Evolutionary conservation across 75 land plant genomes (phyloP).

Genomic region (Picea glauca): DNA sequence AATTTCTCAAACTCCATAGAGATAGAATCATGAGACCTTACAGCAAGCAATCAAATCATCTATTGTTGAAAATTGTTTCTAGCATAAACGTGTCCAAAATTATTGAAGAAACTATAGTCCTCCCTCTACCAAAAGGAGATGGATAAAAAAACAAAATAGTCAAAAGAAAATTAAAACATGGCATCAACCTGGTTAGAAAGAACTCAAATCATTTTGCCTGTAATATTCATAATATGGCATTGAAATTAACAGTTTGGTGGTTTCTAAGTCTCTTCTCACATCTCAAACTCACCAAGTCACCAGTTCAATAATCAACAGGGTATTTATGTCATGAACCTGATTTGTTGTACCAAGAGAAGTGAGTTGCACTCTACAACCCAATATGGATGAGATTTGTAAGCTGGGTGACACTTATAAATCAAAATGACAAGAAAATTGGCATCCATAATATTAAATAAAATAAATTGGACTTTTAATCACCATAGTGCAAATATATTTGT

Average conservation of each 20-base stretch:
- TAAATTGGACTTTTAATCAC: too few species aligned
- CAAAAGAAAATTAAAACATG: neutral
- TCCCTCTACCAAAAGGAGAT: neutral
- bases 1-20: neutral
- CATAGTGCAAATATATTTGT: too few species aligned
- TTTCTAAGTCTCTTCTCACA: neutral
- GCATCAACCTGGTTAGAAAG: neutral
- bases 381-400: too few species aligned
- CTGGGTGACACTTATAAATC: neutral
- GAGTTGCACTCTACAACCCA: neutral
- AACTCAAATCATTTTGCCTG: neutral
- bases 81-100: neutral
- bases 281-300: neutral
- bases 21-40: neutral
- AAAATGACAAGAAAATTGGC: neutral
- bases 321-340: neutral
- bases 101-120: neutral
- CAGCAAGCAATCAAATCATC: conserved; percentile 2
- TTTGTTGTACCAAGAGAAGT: neutral
- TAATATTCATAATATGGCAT: neutral
- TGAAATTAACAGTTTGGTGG: neutral
- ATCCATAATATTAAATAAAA: neutral
- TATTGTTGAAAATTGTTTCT: neutral
- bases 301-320: neutral
- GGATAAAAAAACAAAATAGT: conserved; percentile 1